These are phyloP conservation scores for Aphanomyces astaci DNA, from an alignment of 352 stramenopile species.

Conservation along the genomic window DNA sequence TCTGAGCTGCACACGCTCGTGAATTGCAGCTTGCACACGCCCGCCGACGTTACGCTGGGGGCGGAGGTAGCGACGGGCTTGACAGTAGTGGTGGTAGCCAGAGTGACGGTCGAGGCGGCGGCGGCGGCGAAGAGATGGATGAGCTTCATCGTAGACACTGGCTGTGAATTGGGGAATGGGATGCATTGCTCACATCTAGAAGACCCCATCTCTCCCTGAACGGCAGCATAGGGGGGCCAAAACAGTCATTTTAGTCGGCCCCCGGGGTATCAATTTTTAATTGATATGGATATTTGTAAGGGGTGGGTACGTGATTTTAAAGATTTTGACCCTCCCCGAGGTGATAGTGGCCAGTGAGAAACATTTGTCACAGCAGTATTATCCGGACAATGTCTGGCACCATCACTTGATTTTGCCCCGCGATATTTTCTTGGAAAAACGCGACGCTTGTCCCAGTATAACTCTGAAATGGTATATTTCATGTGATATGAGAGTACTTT, in stretches of 20 bases:
- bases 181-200: not conserved
- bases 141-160: not conserved
- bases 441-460: no score
- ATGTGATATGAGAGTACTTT: no score
- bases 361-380: not conserved
- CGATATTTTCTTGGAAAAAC: no score
- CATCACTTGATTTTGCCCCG: not conserved
- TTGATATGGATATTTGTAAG: no score
- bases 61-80: not conserved
- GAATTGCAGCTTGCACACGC: conserved; percentile 62
- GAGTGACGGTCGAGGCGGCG: not conserved
- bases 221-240: not conserved
- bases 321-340: no score
- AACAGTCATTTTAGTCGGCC: no score
- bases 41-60: not conserved
- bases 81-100: not conserved
- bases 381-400: not conserved
- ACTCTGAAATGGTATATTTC: no score
- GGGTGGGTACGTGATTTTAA: no score
- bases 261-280: no score
- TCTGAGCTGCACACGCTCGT: conserved; percentile 39
- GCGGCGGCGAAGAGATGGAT: not conserved
- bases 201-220: not conserved
- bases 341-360: not conserved
- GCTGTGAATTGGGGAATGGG: not conserved